Base-by-base conservation (phyloP, 495 filamentous ascomycete species). In the Glarea lozoyensis region DNA sequence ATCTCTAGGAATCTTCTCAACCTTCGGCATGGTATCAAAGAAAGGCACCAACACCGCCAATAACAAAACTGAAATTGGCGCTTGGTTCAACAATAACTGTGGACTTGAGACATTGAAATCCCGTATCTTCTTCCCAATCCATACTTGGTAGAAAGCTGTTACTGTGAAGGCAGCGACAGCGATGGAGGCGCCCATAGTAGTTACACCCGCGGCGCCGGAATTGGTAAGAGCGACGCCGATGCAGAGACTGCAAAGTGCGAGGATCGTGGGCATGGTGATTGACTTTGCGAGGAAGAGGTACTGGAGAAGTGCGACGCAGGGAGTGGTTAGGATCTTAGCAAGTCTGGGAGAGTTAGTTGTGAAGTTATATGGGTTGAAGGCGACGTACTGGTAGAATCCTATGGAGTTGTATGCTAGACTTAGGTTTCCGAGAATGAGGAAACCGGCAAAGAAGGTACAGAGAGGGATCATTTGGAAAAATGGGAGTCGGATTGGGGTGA, bases 91-190 rank as follows among this genome's bases (percentile, higher is more conserved):
- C 10, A 64, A 46, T 10, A 64, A 48, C 32, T 64, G 61, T 2
- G 59, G 59, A 27, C 49, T 52, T 0, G 57, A 55, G 10, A 62
- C 61, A 10, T 38, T 33, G 35, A 64, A 62, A 32, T 62, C 61
- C 35, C 58, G 54, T 44, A 64, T 64, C 41, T 62, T 62, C 58
- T 62, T 64, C 29, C 61, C 60, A 35, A 64, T 64, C 59, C 59
- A 62, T 13, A 64, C 58, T 44, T 64, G 61, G 40, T 64, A 64
- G 37, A 64, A 54, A 2, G 59, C 59, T 3, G 61, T 64, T 0
- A 59, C 54, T 34, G 44, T 53, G 42, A 64, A 64, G 0, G 61
- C 61, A 19, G 58, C 45, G 22, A 53, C 43, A 1, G 61, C 61
- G 34, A 64, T 55, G 3, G 55, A 54, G 3, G 60, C 56, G 7